These are phyloP conservation scores for Davidsoniella virescens DNA, from an alignment of 2,329 filamentous ascomycete species.

Conservation along the genomic window DNA sequence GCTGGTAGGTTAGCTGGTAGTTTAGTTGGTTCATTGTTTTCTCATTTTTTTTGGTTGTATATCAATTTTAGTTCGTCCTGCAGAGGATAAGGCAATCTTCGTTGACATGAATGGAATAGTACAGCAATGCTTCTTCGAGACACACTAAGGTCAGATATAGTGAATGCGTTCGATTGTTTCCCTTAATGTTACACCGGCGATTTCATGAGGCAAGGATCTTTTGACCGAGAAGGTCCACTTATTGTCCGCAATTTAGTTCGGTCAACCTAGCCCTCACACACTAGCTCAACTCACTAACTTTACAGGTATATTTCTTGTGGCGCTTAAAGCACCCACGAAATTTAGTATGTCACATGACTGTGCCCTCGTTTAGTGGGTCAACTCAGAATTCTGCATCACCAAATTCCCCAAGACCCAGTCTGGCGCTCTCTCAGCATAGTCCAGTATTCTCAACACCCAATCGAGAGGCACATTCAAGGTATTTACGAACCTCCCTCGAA, in stretches of 20 bases:
- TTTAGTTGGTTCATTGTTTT: background rate
- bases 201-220: too few species aligned
- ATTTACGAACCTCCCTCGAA: conserved; percentile 14
- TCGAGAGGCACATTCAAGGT: conserved; percentile 28
- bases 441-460: conserved; percentile 20
- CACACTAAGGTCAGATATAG: too few species aligned
- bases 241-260: conserved; percentile 1
- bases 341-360: conserved; percentile 19
- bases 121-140: too few species aligned
- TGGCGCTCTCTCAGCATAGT: conserved; percentile 20
- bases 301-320: conserved; percentile 7
- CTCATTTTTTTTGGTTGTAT: too few species aligned
- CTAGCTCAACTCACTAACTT: background rate
- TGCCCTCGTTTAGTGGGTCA: conserved; percentile 19
- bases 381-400: conserved; percentile 19
- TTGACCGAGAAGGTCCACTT: background rate
- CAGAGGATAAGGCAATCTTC: too few species aligned
- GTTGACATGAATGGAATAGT: too few species aligned
- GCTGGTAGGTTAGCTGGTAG: background rate
- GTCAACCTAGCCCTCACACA: background rate
- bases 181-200: too few species aligned
- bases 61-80: too few species aligned
- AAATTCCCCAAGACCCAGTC: conserved; percentile 22
- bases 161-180: too few species aligned
- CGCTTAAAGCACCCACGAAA: conserved; percentile 13